These are phyloP conservation scores for Neurospora sp. DNA, from an alignment of 495 filamentous ascomycete genomes.

Conservation along the genomic window DNA sequence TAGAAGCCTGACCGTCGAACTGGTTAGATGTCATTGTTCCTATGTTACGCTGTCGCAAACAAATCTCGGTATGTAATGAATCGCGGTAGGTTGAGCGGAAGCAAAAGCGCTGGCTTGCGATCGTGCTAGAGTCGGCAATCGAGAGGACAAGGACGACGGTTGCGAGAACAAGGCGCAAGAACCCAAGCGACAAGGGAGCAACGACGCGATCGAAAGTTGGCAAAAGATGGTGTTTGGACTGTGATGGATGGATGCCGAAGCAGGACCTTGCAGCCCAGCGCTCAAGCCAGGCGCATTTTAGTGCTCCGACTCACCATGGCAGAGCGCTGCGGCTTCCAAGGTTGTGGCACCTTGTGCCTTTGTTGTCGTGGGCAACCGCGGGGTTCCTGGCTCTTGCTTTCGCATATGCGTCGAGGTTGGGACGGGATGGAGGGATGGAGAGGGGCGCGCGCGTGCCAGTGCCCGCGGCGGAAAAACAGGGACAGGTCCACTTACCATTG, in stretches of 20 bases:
- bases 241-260: background rate
- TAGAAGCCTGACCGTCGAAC: slow-evolving; percentile 65
- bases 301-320: background rate
- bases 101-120: background rate
- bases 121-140: background rate
- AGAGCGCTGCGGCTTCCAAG: background rate
- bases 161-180: background rate
- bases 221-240: background rate
- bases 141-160: background rate
- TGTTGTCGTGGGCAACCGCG: slow-evolving; percentile 20
- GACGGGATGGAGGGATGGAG: background rate
- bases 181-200: background rate
- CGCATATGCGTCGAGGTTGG: background rate
- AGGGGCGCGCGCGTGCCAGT: background rate
- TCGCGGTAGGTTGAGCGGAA: background rate
- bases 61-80: background rate
- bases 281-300: background rate
- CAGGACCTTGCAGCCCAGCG: background rate
- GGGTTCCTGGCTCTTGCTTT: slow-evolving; percentile 5
- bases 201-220: background rate
- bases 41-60: background rate
- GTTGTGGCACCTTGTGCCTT: slow-evolving; percentile 1
- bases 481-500: slow-evolving; percentile 15
- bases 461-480: background rate
- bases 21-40: slow-evolving; percentile 38